Conservation (phyloP, 139 green algal species). For the Tetraselmis striata region DNA sequence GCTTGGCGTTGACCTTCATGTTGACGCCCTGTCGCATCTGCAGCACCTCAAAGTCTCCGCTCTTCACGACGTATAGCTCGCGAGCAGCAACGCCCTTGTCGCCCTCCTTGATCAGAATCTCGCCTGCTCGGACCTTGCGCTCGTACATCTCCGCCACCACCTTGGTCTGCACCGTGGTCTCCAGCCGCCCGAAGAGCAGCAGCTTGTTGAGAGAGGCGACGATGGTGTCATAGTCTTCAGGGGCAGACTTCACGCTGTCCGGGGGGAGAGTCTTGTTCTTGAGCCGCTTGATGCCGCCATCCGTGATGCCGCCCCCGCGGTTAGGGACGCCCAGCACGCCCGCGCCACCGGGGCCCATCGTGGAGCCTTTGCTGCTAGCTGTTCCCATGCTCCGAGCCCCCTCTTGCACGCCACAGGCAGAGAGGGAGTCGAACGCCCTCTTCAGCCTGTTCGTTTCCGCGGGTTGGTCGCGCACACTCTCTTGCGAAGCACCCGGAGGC, state of each 20-base stretch:
- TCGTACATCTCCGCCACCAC: conserved; percentile 68
- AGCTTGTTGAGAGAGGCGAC: conserved; percentile 54
- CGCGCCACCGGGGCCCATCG: background rate
- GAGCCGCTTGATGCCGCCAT: background rate
- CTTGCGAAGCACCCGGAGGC: too few species aligned
- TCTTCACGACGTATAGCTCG: conserved; percentile 92
- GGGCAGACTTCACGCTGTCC: background rate
- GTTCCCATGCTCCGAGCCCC: background rate
- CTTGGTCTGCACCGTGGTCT: conserved; percentile 50
- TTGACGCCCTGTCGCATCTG: conserved; percentile 77
- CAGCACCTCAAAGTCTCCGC: conserved; percentile 86
- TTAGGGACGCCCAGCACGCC: background rate
- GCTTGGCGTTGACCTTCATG: conserved; percentile 84
- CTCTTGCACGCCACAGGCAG: background rate
- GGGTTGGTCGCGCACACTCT: too few species aligned
- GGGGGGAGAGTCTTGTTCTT: background rate
- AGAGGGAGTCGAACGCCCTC: background rate
- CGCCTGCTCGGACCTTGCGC: conserved; percentile 41
- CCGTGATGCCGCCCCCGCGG: background rate
- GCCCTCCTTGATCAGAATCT: conserved; percentile 91
- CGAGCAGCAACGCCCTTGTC: conserved; percentile 69
- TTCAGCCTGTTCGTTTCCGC: background rate
- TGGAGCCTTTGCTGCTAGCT: background rate
- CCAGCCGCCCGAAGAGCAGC: conserved; percentile 76
- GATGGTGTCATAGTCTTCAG: background rate